Percentiles rank a stretch among this genome's conserved stretches.
Evolutionary conservation across 805 yeast species (phyloP).

Genomic region (Cyberlindnera misumaiensis): DNA sequence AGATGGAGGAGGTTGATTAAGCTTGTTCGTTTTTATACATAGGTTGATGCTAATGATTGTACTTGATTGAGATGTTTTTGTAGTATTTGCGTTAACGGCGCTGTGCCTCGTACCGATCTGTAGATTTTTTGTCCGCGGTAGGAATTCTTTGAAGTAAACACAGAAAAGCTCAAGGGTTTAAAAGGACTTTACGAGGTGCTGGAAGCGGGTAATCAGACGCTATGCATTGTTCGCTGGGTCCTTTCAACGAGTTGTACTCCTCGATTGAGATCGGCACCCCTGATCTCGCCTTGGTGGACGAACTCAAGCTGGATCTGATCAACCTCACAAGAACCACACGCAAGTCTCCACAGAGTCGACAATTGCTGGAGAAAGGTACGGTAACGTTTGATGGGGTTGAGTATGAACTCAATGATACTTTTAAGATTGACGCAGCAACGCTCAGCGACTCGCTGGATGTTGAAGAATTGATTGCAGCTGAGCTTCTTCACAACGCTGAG

Average conservation of each 20-base stretch:
- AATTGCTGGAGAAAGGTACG: constrained; percentile 37
- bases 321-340: constrained; percentile 34
- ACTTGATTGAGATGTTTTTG: too few relatives aligned
- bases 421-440: constrained; percentile 50
- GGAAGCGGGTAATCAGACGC: too few relatives aligned
- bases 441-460: constrained; percentile 61
- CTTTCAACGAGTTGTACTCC: constrained; percentile 14
- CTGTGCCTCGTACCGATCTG: neutral
- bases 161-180: too few relatives aligned
- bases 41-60: neutral
- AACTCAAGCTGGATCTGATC: constrained; percentile 40
- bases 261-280: constrained; percentile 11
- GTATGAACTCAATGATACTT: constrained; percentile 58
- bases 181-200: too few relatives aligned
- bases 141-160: neutral
- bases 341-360: constrained; percentile 42
- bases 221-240: constrained; percentile 17
- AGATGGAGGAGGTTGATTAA: constrained; percentile 99
- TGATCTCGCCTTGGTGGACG: constrained; percentile 11
- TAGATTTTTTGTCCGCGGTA: neutral
- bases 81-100: too few relatives aligned
- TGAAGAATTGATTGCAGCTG: constrained; percentile 74
- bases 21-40: constrained; percentile 1
- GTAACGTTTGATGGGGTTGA: constrained; percentile 45
- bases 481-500: constrained; percentile 48